Conservation (phyloP, 2,329 filamentous ascomycete species). For the Aspergillus eucalypticola region DNA sequence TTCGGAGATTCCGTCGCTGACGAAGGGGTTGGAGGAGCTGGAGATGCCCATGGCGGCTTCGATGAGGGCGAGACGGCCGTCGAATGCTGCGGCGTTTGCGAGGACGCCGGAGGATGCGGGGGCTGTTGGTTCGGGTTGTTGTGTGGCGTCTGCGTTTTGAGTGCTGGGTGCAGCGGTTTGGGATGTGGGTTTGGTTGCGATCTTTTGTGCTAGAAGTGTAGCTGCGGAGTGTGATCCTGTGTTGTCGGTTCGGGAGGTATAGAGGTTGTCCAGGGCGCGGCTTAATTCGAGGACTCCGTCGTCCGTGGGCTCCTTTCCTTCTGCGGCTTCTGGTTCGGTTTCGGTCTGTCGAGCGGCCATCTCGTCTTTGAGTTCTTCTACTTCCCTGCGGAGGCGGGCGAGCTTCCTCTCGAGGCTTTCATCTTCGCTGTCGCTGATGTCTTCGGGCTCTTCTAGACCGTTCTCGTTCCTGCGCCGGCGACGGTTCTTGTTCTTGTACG, state of each 20-base stretch:
- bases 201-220: constrained; percentile 36
- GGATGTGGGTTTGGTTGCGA: constrained; percentile 23
- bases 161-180: constrained; percentile 11
- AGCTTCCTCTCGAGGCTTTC: constrained; percentile 78
- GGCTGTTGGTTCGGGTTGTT: constrained; percentile 10
- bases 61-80: constrained; percentile 73
- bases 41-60: constrained; percentile 81
- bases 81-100: constrained; percentile 82
- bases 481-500: constrained; percentile 74
- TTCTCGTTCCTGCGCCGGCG: constrained; percentile 55
- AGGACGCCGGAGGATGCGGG: constrained; percentile 56
- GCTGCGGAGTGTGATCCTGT: constrained; percentile 36
- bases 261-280: constrained; percentile 68
- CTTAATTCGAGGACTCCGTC: constrained; percentile 69
- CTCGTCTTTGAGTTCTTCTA: constrained; percentile 68
- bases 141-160: constrained; percentile 12
- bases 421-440: constrained; percentile 75
- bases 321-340: constrained; percentile 52
- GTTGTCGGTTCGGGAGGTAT: constrained; percentile 30
- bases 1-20: constrained; percentile 53
- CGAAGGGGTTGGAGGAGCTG: constrained; percentile 62
- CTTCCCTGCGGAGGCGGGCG: constrained; percentile 77
- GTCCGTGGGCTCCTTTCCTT: constrained; percentile 46
- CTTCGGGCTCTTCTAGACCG: constrained; percentile 64
- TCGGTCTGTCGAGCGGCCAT: constrained; percentile 50